Conservation (phyloP, 2,329 filamentous ascomycete species). For the Bipolaris zeicola region DNA sequence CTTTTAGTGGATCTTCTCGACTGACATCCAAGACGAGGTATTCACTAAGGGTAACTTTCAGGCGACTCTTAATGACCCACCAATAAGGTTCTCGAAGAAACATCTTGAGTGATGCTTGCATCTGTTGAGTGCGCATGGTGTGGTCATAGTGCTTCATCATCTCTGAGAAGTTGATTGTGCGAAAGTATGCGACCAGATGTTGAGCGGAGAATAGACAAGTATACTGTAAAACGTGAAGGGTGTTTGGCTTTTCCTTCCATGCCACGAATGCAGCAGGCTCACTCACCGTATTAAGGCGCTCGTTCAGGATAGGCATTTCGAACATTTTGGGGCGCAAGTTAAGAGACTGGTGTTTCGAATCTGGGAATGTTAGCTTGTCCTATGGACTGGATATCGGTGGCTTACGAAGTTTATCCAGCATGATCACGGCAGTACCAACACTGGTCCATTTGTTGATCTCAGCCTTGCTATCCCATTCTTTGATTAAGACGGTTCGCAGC, state of each 20-base stretch:
- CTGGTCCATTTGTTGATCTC: constrained; percentile 71
- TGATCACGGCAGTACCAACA: constrained; percentile 76
- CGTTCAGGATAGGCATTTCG: constrained; percentile 74
- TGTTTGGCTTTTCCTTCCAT: constrained; percentile 66
- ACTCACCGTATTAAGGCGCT: constrained; percentile 74
- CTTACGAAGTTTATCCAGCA: constrained; percentile 73
- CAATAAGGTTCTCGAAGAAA: constrained; percentile 32
- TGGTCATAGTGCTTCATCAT: constrained; percentile 81
- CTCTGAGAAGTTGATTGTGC: constrained; percentile 81
- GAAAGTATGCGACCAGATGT: constrained; percentile 80
- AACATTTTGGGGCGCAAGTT: constrained; percentile 69
- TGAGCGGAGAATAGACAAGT: constrained; percentile 78
- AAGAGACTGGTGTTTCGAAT: constrained; percentile 25
- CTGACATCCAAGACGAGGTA: constrained; percentile 54
- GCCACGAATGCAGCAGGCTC: constrained; percentile 72
- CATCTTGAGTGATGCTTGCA: constrained; percentile 34
- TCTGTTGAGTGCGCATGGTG: constrained; percentile 35
- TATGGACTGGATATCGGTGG: background rate
- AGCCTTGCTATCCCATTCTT: constrained; percentile 79
- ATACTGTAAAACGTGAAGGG: constrained; percentile 76
- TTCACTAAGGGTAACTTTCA: constrained; percentile 45
- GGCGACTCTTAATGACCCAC: constrained; percentile 35
- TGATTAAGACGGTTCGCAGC: constrained; percentile 74
- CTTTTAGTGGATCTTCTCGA: constrained; percentile 49
- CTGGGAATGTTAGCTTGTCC: constrained; percentile 27